Conservation (phyloP, 2,329 filamentous ascomycete species). For the Aspergillus fumigatus region DNA sequence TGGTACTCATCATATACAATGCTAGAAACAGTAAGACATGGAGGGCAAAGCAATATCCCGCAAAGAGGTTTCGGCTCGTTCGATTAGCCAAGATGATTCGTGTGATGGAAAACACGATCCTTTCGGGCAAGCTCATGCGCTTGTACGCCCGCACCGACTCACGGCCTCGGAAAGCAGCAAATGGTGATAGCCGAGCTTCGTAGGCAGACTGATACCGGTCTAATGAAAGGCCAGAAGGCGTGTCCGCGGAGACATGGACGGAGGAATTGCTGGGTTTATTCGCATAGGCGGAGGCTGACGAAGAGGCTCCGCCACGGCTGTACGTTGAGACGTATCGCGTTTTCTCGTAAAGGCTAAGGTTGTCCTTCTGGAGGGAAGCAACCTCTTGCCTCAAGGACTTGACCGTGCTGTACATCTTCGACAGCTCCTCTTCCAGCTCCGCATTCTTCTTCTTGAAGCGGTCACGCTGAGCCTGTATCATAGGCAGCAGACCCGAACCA, state of each 20-base stretch:
- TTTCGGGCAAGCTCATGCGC: constrained; percentile 86
- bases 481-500: constrained; percentile 85
- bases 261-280: constrained; percentile 72
- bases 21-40: constrained; percentile 84
- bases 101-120: constrained; percentile 84
- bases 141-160: constrained; percentile 88
- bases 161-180: constrained; percentile 90
- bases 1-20: constrained; percentile 75
- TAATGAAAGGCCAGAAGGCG: constrained; percentile 61
- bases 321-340: constrained; percentile 94
- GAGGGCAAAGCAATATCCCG: constrained; percentile 80
- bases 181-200: constrained; percentile 91
- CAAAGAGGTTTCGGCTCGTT: constrained; percentile 89
- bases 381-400: constrained; percentile 87
- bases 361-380: constrained; percentile 89
- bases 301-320: constrained; percentile 62
- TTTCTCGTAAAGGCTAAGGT: constrained; percentile 94
- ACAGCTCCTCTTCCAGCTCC: constrained; percentile 85
- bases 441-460: constrained; percentile 95
- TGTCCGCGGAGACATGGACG: constrained; percentile 56
- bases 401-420: constrained; percentile 74
- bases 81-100: constrained; percentile 85
- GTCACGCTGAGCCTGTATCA: constrained; percentile 97
- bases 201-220: constrained; percentile 90
- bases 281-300: constrained; percentile 58